These are phyloP conservation scores for Lophium mytilinum DNA, from an alignment of 495 filamentous ascomycete genomes.

Conservation along the genomic window DNA sequence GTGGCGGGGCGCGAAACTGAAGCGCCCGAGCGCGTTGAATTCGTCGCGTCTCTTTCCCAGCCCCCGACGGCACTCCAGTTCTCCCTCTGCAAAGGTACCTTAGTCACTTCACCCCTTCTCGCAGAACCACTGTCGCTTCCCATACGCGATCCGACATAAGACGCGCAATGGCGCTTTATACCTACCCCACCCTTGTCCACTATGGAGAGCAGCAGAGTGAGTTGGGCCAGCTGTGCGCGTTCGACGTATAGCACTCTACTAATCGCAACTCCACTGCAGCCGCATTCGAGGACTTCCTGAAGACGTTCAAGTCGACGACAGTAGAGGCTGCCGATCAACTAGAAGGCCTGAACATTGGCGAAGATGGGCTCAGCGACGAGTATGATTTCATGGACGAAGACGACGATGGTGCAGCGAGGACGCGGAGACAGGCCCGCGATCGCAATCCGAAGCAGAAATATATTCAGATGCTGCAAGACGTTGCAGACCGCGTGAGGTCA, in stretches of 20 bases:
- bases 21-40: background rate
- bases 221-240: conserved; percentile 18
- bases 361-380: conserved; percentile 81
- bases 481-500: conserved; percentile 66
- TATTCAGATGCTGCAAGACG: conserved; percentile 77
- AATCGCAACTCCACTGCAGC: conserved; percentile 35
- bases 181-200: conserved; percentile 66
- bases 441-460: conserved; percentile 72
- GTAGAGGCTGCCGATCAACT: conserved; percentile 70
- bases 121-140: background rate
- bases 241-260: background rate
- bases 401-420: conserved; percentile 46
- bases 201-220: conserved; percentile 76
- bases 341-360: conserved; percentile 77
- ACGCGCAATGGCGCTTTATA: conserved; percentile 67
- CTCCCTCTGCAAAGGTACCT: background rate
- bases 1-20: background rate
- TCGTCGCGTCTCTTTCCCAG: background rate
- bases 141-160: background rate
- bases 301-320: conserved; percentile 75
- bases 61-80: background rate
- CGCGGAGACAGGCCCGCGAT: conserved; percentile 34
- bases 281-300: conserved; percentile 82
- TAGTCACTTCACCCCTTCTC: background rate
- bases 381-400: conserved; percentile 92